A percentile compares a stretch with the other conserved stretches of the same genome.
Evolutionary conservation across 2,329 filamentous ascomycete genomes (phyloP).

Genomic region (Fusarium nygamai): DNA sequence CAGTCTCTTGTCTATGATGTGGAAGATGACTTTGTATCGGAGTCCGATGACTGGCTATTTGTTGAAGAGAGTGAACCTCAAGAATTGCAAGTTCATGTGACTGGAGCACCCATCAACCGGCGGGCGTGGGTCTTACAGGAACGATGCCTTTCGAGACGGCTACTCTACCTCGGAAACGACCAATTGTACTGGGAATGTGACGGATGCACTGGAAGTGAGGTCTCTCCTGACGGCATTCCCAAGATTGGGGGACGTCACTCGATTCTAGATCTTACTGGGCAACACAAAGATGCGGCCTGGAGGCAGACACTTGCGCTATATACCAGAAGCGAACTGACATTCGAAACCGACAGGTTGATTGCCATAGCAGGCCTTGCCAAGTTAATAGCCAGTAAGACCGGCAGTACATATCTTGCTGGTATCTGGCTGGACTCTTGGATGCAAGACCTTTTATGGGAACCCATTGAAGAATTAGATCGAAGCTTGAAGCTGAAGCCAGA

Average conservation of each 20-base stretch:
- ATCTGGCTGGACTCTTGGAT: not conserved
- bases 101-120: not conserved
- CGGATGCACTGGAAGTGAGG: not conserved
- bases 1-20: accelerated
- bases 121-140: not conserved
- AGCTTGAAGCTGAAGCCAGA: not conserved
- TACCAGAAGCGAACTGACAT: not conserved
- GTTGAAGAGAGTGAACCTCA: accelerated
- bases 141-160: not conserved
- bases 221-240: accelerated
- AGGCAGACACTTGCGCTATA: accelerated
- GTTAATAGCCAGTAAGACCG: accelerated
- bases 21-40: not conserved
- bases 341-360: not conserved
- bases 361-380: not conserved
- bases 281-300: accelerated
- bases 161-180: not conserved
- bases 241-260: accelerated
- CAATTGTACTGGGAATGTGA: not conserved
- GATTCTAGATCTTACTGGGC: not conserved
- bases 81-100: accelerated
- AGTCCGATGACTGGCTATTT: not conserved
- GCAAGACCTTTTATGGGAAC: not conserved
- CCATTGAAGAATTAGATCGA: accelerated
- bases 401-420: not conserved